Conservation (phyloP, 495 filamentous ascomycete genomes). For the Chaetomium cochliodes region DNA sequence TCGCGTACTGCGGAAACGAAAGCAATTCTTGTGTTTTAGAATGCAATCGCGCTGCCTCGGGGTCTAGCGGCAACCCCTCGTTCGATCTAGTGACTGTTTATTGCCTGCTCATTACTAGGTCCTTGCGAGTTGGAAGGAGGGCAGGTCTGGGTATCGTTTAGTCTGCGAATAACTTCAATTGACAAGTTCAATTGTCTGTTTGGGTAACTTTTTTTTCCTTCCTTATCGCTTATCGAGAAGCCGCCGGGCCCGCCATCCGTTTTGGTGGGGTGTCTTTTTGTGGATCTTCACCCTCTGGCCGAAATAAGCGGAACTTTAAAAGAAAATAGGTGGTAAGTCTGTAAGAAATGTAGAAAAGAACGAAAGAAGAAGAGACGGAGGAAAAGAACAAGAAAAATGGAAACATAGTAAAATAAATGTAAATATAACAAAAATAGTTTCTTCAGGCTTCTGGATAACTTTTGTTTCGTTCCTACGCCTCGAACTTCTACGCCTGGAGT, state of each 20-base stretch:
- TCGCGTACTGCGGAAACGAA: slow-evolving; percentile 22
- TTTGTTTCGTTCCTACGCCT: too few relatives aligned
- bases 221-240: slow-evolving; percentile 36
- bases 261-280: slow-evolving; percentile 11
- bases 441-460: too few relatives aligned
- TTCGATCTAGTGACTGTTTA: neutral
- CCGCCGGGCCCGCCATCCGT: neutral
- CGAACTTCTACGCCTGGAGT: too few relatives aligned
- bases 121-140: neutral
- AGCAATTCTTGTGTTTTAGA: neutral
- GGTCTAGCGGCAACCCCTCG: slow-evolving; percentile 6
- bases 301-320: too few relatives aligned
- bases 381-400: too few relatives aligned
- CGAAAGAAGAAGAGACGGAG: too few relatives aligned
- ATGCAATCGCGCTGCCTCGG: slow-evolving; percentile 9
- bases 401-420: too few relatives aligned
- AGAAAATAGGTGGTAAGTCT: too few relatives aligned
- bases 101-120: slow-evolving; percentile 15
- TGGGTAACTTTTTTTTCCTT: slow-evolving; percentile 27
- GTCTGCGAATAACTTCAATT: slow-evolving; percentile 6
- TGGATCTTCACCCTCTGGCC: too few relatives aligned
- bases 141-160: neutral
- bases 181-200: neutral
- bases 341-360: too few relatives aligned
- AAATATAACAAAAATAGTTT: too few relatives aligned